Evolutionary conservation across 345 rosid genomes (phyloP).

Genomic region (Aquilaria yunnanensis): DNA sequence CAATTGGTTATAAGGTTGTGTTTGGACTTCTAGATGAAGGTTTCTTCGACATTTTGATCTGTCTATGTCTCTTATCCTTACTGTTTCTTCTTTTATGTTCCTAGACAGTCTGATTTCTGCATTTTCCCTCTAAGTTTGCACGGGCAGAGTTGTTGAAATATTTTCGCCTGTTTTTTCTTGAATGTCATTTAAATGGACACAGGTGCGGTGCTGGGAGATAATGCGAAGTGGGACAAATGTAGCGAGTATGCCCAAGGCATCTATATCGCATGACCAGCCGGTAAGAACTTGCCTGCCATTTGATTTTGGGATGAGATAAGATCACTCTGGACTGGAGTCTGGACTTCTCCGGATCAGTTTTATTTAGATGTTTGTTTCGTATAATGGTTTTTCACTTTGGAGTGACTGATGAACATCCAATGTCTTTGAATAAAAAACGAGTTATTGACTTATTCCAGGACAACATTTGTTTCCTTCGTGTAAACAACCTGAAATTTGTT

Average conservation of each 20-base stretch:
- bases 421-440: too few species aligned
- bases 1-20: too few species aligned
- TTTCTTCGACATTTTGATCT: not conserved
- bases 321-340: not conserved
- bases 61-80: not conserved
- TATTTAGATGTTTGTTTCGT: not conserved
- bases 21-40: too few species aligned
- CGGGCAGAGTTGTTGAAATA: too few species aligned
- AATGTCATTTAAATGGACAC: not conserved
- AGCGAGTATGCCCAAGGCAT: slow-evolving; percentile 64
- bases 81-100: not conserved
- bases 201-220: slow-evolving; percentile 98
- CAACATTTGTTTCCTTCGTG: too few species aligned
- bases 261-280: slow-evolving; percentile 87
- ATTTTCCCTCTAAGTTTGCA: too few species aligned
- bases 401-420: too few species aligned
- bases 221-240: slow-evolving; percentile 39
- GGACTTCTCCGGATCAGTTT: not conserved
- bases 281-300: slow-evolving; percentile 25
- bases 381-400: too few species aligned
- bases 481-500: too few species aligned
- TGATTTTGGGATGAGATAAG: not conserved
- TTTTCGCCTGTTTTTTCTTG: too few species aligned
- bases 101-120: too few species aligned
- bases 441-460: too few species aligned